A percentile compares a stretch with the other conserved stretches of the same genome.
phyloP scores from a whole-genome alignment of 768 basidiomycete genomes.

The Suillus discolor region DNA sequence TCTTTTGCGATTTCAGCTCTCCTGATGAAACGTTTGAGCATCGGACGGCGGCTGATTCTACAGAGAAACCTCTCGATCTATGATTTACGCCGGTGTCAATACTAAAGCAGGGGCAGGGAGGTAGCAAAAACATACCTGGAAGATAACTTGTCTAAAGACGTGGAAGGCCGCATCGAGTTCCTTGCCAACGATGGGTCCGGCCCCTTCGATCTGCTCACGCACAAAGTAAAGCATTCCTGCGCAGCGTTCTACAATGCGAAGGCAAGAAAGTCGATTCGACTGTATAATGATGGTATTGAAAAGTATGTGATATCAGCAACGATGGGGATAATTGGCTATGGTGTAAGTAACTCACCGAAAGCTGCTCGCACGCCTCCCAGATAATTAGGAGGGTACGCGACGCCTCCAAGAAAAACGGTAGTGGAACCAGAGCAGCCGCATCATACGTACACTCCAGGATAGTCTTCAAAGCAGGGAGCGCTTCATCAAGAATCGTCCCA shows the following conservation, averaged over 20 bases:
- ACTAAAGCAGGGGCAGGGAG: background rate
- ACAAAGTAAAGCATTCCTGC: constrained; percentile 71
- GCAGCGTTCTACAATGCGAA: constrained; percentile 73
- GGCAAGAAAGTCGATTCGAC: constrained; percentile 69
- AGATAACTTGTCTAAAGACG: constrained; percentile 48
- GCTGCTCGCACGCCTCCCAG: constrained; percentile 62
- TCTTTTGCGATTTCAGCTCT: constrained; percentile 65
- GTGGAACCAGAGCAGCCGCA: constrained; percentile 47
- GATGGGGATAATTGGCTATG: background rate
- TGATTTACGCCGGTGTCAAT: background rate
- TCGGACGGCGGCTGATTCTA: constrained; percentile 66
- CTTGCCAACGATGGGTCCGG: constrained; percentile 49
- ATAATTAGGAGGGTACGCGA: constrained; percentile 56
- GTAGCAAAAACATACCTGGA: background rate
- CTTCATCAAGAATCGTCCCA: background rate
- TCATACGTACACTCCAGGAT: background rate
- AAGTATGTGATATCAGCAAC: background rate
- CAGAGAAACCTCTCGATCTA: constrained; percentile 54
- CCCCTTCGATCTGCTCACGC: constrained; percentile 58
- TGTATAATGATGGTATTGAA: constrained; percentile 23
- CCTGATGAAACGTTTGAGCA: constrained; percentile 77
- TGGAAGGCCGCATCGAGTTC: constrained; percentile 55
- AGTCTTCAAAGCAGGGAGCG: background rate
- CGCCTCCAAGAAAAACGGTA: constrained; percentile 55
- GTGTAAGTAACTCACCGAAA: constrained; percentile 51